Evolutionary conservation across 2,329 filamentous ascomycete species (phyloP).

Genomic region (Boeremia lycopersici): DNA sequence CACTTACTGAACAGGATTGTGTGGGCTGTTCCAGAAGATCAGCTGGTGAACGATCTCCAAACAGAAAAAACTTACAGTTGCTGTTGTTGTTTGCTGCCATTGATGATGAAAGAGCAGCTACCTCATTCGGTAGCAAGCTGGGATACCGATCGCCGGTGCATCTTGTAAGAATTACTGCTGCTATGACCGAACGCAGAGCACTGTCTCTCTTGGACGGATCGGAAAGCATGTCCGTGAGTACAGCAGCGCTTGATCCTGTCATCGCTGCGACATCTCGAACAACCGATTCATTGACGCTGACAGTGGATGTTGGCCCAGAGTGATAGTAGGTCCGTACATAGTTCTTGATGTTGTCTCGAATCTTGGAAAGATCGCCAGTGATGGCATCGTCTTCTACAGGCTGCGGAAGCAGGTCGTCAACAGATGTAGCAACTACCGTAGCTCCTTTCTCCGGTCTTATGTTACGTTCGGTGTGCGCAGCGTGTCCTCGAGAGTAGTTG

Average conservation of each 20-base stretch:
- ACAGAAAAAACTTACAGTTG: background rate
- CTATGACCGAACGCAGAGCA: conserved; percentile 24
- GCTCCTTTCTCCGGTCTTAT: conserved; percentile 3
- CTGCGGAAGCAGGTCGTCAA: conserved; percentile 28
- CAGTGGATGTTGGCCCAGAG: conserved; percentile 2
- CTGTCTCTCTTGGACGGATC: conserved; percentile 19
- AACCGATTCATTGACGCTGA: conserved; percentile 7
- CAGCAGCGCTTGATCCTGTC: background rate
- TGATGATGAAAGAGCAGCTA: conserved; percentile 1
- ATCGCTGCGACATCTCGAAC: conserved; percentile 8
- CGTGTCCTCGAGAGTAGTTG: background rate
- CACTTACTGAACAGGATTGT: conserved; percentile 29
- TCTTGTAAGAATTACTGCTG: conserved; percentile 24
- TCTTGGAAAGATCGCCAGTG: conserved; percentile 24
- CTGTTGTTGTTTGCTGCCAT: background rate
- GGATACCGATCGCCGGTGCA: conserved; percentile 15
- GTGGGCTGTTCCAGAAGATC: conserved; percentile 14
- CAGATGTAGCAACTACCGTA: background rate
- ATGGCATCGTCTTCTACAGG: conserved; percentile 31
- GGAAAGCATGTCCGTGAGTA: background rate
- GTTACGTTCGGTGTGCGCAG: background rate
- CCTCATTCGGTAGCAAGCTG: conserved; percentile 24
- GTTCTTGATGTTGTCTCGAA: conserved; percentile 35
- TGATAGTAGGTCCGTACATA: conserved; percentile 31
- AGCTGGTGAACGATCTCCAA: background rate